phyloP scores from a whole-genome alignment of 192 early-diverging fungal genomes.

The Oehlia diaphana region DNA sequence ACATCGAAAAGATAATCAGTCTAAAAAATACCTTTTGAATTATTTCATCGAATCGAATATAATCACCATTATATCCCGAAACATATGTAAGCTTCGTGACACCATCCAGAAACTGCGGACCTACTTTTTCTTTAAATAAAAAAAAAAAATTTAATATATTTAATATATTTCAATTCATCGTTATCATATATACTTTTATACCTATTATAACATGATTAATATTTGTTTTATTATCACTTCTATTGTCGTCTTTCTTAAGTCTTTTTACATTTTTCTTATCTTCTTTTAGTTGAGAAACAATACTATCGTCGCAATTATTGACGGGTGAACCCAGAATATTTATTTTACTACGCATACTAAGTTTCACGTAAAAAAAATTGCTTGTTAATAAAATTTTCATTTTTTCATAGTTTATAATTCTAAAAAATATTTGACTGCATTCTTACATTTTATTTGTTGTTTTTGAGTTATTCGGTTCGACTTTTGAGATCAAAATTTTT shows the following conservation, averaged over 20 bases:
- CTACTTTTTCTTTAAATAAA: not conserved
- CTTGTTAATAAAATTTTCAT: no score
- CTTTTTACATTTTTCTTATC: not conserved
- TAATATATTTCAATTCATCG: not conserved
- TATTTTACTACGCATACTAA: not conserved
- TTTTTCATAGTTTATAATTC: no score
- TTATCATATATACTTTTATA: not conserved
- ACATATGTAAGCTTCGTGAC: not conserved
- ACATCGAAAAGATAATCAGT: not conserved
- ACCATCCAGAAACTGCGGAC: constrained; percentile 3
- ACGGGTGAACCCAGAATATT: not conserved
- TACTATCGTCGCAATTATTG: not conserved
- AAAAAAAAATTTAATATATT: not conserved
- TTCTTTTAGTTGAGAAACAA: no score
- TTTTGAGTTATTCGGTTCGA: no score
- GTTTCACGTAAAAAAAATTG: no score
- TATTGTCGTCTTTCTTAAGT: not conserved
- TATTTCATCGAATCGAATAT: constrained; percentile 36
- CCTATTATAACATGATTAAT: not conserved
- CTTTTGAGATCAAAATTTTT: no score
- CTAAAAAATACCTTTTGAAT: constrained; percentile 29
- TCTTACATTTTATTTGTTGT: no score
- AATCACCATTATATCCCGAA: constrained; percentile 3
- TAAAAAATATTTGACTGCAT: no score
- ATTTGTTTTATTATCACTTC: not conserved